Evolutionary conservation across 2,329 filamentous ascomycete genomes (phyloP), one percentile per base, ranked within the genome.

Genomic region (Fusarium liriodendri): DNA sequence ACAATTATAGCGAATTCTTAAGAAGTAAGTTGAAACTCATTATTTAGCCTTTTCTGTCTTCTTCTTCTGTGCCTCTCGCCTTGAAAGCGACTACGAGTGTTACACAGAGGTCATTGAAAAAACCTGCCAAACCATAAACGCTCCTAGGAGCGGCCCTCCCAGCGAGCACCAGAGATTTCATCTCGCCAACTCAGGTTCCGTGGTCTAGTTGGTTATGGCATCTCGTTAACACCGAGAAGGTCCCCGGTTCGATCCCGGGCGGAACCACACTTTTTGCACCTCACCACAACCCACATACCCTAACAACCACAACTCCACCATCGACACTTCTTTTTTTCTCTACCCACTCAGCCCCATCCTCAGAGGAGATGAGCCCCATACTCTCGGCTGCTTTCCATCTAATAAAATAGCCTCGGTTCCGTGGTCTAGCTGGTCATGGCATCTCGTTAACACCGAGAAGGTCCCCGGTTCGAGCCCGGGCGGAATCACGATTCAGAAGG

Each of bases 341-440:
- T 9, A 47, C 25, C 6, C 10, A 8, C 9, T 16, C 16, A 25
- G 45, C 45, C 11, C 25, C 25, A 50, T 50, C 9, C 25, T n/a
- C 16, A 18, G 22, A 50, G 8, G 25, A 50, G 16, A 50, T 50
- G 25, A 29, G 16, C 45, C 45, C 45, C 45, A 27, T 50, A 18
- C 45, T 1, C 45, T 13, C 45, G 25, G 45, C 9, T 1, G 16
- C 3, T 11, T n/a, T 29, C 5, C 16, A 29, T 50, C 45, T 2
- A 27, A 27, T 2, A 29, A 50, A 25, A 50, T 50, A 50, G 25
- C 25, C 16, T 50, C 45, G 74, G 69, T 71, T 75, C 70, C 64
- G 74, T 75, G 67, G 72, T 73, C 72, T 73, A 76, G 74, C 65
- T 76, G 74, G 71, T 76, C 67, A 75, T 76, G 73, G 68, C 66